Conservation (phyloP, 2,329 filamentous ascomycete genomes). For the Talaromyces marneffei region DNA sequence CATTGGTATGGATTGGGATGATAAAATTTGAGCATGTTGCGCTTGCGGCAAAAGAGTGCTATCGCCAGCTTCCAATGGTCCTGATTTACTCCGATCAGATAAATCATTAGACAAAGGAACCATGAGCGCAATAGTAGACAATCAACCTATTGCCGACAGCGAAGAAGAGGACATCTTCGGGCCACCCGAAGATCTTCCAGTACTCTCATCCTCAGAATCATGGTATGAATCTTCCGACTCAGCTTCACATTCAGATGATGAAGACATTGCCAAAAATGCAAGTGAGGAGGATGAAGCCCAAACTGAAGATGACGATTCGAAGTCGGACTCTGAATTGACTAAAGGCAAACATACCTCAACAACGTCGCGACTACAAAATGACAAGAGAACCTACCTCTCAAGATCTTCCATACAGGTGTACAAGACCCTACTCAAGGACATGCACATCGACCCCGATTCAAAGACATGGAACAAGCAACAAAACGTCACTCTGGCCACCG, state of each 20-base stretch:
- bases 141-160: slow-evolving; percentile 4
- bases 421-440: slow-evolving; percentile 48
- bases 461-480: not conserved
- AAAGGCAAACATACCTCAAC: not conserved
- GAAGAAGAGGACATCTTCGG: not conserved
- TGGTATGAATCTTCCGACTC: slow-evolving; percentile 1
- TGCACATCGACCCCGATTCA: slow-evolving; percentile 20
- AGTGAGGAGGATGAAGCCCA: not conserved
- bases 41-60: not conserved
- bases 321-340: not conserved
- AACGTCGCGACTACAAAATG: not conserved
- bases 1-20: not conserved
- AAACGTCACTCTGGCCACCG: not conserved
- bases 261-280: not conserved
- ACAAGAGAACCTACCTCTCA: slow-evolving; percentile 21
- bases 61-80: not conserved
- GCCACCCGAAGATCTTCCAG: not conserved
- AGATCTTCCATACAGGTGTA: slow-evolving; percentile 48
- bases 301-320: not conserved
- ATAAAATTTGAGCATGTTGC: not conserved
- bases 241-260: not conserved
- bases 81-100: not conserved
- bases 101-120: not conserved
- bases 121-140: slow-evolving; percentile 35
- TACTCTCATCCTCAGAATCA: not conserved